A percentile compares a stretch with the other conserved stretches of the same genome.
Evolutionary conservation across 2,329 filamentous ascomycete species (phyloP).

Genomic region (Ramularia endophylla): DNA sequence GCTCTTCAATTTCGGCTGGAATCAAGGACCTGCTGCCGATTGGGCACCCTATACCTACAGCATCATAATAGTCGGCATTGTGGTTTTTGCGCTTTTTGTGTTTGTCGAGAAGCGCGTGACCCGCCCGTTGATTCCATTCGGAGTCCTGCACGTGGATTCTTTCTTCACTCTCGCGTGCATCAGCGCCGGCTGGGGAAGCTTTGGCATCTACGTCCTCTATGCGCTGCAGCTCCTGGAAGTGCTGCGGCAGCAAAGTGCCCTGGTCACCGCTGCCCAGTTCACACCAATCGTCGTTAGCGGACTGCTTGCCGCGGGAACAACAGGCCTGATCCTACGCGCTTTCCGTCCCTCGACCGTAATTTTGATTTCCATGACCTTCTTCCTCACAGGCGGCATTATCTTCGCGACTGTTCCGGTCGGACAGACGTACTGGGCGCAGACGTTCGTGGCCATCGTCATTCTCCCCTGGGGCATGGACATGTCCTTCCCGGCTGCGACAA

Average conservation of each 20-base stretch:
- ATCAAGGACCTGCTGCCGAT: constrained; percentile 7
- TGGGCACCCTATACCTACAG: constrained; percentile 9
- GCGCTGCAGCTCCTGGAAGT: constrained; percentile 28
- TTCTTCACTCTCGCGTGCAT: background rate
- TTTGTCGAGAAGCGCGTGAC: constrained; percentile 5
- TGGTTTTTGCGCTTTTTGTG: constrained; percentile 5
- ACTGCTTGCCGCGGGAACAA: constrained; percentile 30
- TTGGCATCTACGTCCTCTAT: constrained; percentile 25
- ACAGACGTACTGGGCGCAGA: constrained; percentile 34
- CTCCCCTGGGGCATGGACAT: constrained; percentile 34
- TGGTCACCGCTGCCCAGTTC: constrained; percentile 28
- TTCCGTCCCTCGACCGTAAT: constrained; percentile 31
- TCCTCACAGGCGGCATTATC: constrained; percentile 29
- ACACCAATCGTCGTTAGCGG: constrained; percentile 29
- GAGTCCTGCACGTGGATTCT: background rate
- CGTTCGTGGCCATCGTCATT: constrained; percentile 31
- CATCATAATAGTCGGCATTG: constrained; percentile 3
- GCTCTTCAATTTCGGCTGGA: constrained; percentile 9
- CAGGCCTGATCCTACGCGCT: constrained; percentile 32
- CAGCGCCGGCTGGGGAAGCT: background rate
- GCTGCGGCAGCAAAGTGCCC: constrained; percentile 26
- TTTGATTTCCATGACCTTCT: constrained; percentile 31
- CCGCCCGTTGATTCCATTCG: background rate
- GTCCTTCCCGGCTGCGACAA: constrained; percentile 25
- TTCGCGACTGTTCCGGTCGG: constrained; percentile 28